Conservation (phyloP, 2,329 filamentous ascomycete species). For the Monosporascus sp. region DNA sequence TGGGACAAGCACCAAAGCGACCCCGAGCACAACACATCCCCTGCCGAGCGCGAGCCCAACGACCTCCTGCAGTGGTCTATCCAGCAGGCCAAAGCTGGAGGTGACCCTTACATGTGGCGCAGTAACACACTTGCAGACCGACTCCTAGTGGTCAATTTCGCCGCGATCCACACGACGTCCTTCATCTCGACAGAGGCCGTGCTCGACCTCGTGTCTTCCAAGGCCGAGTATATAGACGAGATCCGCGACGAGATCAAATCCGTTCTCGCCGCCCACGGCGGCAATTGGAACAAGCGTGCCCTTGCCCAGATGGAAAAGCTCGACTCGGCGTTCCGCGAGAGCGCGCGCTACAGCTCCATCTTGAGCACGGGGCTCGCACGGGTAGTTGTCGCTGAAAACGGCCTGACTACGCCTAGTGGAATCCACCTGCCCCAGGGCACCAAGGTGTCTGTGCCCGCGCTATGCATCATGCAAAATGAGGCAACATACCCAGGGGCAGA, state of each 20-base stretch:
- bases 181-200: conserved; percentile 31
- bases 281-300: conserved; percentile 25
- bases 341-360: conserved; percentile 26
- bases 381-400: conserved; percentile 15
- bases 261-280: conserved; percentile 17
- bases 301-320: conserved; percentile 30
- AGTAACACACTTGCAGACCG: conserved; percentile 21
- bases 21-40: background rate
- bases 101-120: conserved; percentile 12
- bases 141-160: conserved; percentile 30
- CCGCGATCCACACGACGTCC: conserved; percentile 35
- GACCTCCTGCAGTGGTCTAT: conserved; percentile 19
- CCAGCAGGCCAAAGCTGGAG: conserved; percentile 11
- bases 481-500: conserved; percentile 16
- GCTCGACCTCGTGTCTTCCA: conserved; percentile 34
- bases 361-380: conserved; percentile 19
- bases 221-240: conserved; percentile 32
- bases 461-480: conserved; percentile 19
- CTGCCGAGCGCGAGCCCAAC: conserved; percentile 8
- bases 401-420: conserved; percentile 28
- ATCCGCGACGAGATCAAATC: conserved; percentile 34
- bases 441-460: conserved; percentile 19
- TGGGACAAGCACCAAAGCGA: conserved; percentile 7
- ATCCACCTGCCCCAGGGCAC: conserved; percentile 24
- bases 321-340: conserved; percentile 35